phyloP scores from a whole-genome alignment of 805 yeast genomes.

The Suhomyces emberorum region DNA sequence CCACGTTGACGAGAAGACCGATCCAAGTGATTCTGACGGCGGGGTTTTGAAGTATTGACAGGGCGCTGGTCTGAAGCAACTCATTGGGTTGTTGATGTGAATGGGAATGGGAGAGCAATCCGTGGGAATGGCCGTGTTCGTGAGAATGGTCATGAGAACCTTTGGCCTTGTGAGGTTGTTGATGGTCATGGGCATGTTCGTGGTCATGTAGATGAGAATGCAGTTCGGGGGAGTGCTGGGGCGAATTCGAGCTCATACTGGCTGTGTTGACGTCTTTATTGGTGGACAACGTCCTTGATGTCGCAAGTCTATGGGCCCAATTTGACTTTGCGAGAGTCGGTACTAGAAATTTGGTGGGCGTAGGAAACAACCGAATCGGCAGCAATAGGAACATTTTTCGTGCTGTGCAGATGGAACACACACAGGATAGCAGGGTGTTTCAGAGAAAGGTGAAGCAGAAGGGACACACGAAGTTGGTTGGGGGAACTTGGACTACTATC shows the following conservation, averaged over 20 bases:
- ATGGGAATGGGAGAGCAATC: constrained; percentile 36
- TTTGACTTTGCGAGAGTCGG: constrained; percentile 1
- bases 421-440: no score
- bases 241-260: no score
- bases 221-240: background rate
- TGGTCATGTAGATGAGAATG: no score
- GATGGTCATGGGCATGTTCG: background rate
- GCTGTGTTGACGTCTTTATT: no score
- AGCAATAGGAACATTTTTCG: background rate
- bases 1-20: constrained; percentile 78
- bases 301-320: background rate
- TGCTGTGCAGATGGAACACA: no score
- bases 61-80: constrained; percentile 25
- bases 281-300: no score
- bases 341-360: background rate
- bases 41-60: constrained; percentile 51
- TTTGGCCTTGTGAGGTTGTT: background rate
- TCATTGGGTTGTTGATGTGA: constrained; percentile 45
- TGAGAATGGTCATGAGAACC: constrained; percentile 8
- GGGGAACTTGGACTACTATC: no score
- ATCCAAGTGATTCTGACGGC: constrained; percentile 93
- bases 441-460: no score
- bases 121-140: constrained; percentile 14
- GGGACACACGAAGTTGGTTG: no score
- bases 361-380: background rate